Evolutionary conservation across 306 rosid species (phyloP), one percentile per base, ranked within the genome.

Genomic region (Gleditsia sinensis): DNA sequence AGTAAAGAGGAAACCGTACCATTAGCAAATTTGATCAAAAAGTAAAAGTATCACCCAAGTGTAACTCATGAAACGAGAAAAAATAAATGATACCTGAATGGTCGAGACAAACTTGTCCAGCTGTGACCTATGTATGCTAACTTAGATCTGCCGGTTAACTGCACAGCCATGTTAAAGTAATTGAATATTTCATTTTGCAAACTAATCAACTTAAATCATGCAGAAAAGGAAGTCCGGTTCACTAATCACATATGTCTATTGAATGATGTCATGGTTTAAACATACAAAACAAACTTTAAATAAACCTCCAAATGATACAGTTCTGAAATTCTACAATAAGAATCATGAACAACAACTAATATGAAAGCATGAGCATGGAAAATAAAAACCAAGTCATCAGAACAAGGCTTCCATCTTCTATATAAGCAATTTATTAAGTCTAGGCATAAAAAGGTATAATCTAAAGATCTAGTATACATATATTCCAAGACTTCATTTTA

Each of bases 21-120:
- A 2, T 28, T 36, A 78, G 37, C 7, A 74, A 40, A 5, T 46
- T 21, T 20, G 24, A 68, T 34, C 6, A 19, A 40, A 54, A 12
- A 56, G n/a, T 24, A n/a, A 19, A 46, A 32, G 20, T 14, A 7
- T 0, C 0, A 0, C 43, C 55, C 7, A 3, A 13, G 5, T 1
- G 16, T 23, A 30, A 21, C 28, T 14, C 40, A 72, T 40, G 16
- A 67, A 77, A 72, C 14, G 19, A 63, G 17, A n/a, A n/a, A 58
- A 56, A 60, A 49, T 24, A 32, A 57, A 63, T 5, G 0, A 7
- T 73, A 93, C 98, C 98, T 91, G 87, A 91, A 93, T 48, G 93
- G 87, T 62, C 98, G 87, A 37, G 87, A 76, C 84, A 91, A 82
- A 70, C 84, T 86, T 23, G 92, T 59, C 94, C 92, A 93, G 19